Percentiles rank a stretch among this genome's conserved stretches.
phyloP scores from a whole-genome alignment of 2,329 filamentous ascomycete genomes.

The Aspergillus neotritici region DNA sequence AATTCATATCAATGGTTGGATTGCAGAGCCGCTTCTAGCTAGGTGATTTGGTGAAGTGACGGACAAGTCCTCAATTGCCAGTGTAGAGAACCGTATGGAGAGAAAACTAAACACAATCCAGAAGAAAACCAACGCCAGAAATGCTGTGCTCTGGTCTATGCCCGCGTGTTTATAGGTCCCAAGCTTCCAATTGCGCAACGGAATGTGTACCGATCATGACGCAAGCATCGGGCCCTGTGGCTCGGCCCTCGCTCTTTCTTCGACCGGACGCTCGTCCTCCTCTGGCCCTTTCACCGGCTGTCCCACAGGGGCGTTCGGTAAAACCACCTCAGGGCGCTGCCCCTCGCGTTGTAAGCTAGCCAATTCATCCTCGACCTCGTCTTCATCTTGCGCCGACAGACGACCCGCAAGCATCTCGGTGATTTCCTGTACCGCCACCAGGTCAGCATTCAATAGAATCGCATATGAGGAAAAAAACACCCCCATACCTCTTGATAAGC shows the following conservation, averaged over 20 bases:
- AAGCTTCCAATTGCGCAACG: no score
- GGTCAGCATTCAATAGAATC: conserved; percentile 3
- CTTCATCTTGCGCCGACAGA: conserved; percentile 92
- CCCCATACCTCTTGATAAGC: conserved; percentile 75
- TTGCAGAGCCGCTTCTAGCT: no score
- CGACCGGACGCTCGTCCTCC: not conserved
- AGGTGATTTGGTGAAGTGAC: no score
- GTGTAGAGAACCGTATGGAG: not conserved
- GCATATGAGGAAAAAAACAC: not conserved
- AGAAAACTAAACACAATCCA: not conserved
- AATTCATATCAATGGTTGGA: no score
- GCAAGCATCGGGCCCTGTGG: not conserved
- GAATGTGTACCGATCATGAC: conserved; percentile 2
- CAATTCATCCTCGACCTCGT: conserved; percentile 94
- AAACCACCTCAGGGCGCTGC: conserved; percentile 25
- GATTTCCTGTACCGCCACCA: conserved; percentile 60
- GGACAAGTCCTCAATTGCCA: not conserved
- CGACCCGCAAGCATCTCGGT: conserved; percentile 82
- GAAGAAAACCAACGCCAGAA: conserved; percentile 20
- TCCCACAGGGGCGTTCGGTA: conserved; percentile 38
- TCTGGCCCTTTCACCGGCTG: conserved; percentile 26
- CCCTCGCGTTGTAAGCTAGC: conserved; percentile 69
- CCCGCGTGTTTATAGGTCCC: no score
- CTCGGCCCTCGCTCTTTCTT: no score
- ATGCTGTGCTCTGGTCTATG: conserved; percentile 14